These are phyloP conservation scores for Aspergillus sp. DNA, from an alignment of 2,329 filamentous ascomycete species.

Conservation along the genomic window DNA sequence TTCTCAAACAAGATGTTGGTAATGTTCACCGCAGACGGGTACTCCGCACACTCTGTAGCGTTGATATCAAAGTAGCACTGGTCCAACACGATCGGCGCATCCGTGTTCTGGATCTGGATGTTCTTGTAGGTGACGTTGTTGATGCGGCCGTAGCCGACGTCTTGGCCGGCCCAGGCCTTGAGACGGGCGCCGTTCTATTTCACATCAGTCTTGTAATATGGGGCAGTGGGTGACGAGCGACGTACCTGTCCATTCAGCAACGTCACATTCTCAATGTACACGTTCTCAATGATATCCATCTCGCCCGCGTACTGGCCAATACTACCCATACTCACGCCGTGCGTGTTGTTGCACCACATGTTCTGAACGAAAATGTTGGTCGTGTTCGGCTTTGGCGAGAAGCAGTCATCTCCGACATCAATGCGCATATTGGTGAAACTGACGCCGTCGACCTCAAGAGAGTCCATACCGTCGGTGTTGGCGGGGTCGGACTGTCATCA, in stretches of 20 bases:
- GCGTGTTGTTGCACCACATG: conserved; percentile 62
- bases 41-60: conserved; percentile 52
- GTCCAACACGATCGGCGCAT: conserved; percentile 60
- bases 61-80: conserved; percentile 65
- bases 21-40: conserved; percentile 60
- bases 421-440: conserved; percentile 54
- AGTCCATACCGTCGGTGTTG: conserved; percentile 66
- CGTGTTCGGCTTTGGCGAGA: conserved; percentile 62
- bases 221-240: background rate
- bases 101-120: conserved; percentile 61
- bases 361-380: conserved; percentile 60
- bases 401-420: conserved; percentile 62
- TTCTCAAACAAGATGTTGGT: conserved; percentile 62
- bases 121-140: conserved; percentile 65
- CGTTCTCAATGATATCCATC: conserved; percentile 58
- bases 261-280: conserved; percentile 61
- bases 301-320: conserved; percentile 60
- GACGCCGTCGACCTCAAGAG: conserved; percentile 58
- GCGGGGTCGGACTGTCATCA: conserved; percentile 50
- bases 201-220: conserved; percentile 15
- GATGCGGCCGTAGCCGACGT: conserved; percentile 62
- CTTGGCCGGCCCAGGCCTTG: conserved; percentile 62
- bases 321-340: conserved; percentile 60
- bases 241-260: conserved; percentile 52
- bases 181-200: conserved; percentile 58